A percentile compares a stretch with the other conserved stretches of the same genome.
These are phyloP conservation scores for Picea glauca DNA, from an alignment of 75 land plant genomes.

Conservation along the genomic window DNA sequence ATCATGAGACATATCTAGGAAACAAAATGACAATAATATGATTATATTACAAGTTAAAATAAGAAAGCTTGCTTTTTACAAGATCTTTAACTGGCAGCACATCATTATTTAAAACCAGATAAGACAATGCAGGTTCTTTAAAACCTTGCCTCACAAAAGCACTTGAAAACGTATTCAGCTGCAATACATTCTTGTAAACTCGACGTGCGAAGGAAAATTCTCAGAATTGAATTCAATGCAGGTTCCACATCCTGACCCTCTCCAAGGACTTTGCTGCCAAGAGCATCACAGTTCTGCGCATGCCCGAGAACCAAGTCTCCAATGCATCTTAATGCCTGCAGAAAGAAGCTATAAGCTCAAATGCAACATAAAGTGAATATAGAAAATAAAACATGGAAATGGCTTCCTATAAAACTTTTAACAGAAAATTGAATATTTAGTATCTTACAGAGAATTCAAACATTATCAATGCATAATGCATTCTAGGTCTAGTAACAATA, in stretches of 20 bases:
- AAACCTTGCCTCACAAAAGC: slow-evolving; percentile 87
- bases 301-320: slow-evolving; percentile 74
- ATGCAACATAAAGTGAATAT: background rate
- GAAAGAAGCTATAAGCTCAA: slow-evolving; percentile 5
- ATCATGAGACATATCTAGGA: too few species aligned
- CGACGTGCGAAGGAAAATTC: slow-evolving; percentile 69
- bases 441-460: background rate
- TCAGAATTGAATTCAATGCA: slow-evolving; percentile 77
- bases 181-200: slow-evolving; percentile 81
- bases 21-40: too few species aligned
- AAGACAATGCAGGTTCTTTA: slow-evolving; percentile 3
- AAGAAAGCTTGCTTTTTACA: background rate
- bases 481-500: background rate
- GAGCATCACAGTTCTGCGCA: slow-evolving; percentile 57
- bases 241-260: slow-evolving; percentile 81
- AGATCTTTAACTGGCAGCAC: background rate
- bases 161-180: slow-evolving; percentile 89
- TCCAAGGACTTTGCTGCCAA: slow-evolving; percentile 78
- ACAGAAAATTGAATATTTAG: background rate
- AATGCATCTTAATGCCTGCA: slow-evolving; percentile 84
- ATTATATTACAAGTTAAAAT: too few species aligned
- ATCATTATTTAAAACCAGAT: background rate
- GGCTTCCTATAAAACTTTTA: background rate
- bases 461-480: background rate
- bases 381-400: background rate